Evolutionary conservation across 2,329 filamentous ascomycete genomes (phyloP), one percentile per base, ranked within the genome.

Genomic region (Phoma sp.): DNA sequence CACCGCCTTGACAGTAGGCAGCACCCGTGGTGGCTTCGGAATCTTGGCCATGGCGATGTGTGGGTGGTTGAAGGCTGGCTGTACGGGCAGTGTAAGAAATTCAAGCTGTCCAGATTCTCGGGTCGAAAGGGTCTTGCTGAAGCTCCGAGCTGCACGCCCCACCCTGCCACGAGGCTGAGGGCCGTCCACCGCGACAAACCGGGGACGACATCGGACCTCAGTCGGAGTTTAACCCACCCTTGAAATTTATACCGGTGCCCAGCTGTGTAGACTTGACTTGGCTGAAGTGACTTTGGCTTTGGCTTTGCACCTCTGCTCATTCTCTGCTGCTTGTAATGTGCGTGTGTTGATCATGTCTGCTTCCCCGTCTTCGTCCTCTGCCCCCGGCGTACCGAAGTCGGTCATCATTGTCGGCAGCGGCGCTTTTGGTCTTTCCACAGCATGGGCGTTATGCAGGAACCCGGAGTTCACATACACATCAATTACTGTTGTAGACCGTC

Each of bases 371-470:
- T 53, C 44, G 29, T 42, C 44, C 30, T 25, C 47, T 13, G 14
- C 41, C 4, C 37, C 46, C 37, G 47, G 64, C 41, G 59, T 65
- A 37, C 78, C 79, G 22, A 75, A 76, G 14, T 79, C 78, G 7
- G 70, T 82, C 48, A 68, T 82, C 25, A 80, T 82, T 52, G 66
- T 82, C 33, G 79, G 79, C 52, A 79, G 80, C 25, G 82, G 82
- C 42, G 81, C 83, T 39, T 84, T 84, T 57, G 82, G 82, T 27
- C 76, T 89, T 48, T 83, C 84, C 7, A 89, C 86, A 22, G 90
- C 91, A 46, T 85, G 87, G 60, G 82, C 89, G 11, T 83, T 97
- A 41, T 79, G 87, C 55, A 81, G 82, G 60, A 85, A 88, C 32
- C 77, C 85, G 33, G 65, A 69, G 4, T 82, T 75, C 77, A 78